A percentile compares a stretch with the other conserved stretches of the same genome.
Evolutionary conservation across 2,329 filamentous ascomycete genomes (phyloP).

Genomic region (Botrytis squamosa): DNA sequence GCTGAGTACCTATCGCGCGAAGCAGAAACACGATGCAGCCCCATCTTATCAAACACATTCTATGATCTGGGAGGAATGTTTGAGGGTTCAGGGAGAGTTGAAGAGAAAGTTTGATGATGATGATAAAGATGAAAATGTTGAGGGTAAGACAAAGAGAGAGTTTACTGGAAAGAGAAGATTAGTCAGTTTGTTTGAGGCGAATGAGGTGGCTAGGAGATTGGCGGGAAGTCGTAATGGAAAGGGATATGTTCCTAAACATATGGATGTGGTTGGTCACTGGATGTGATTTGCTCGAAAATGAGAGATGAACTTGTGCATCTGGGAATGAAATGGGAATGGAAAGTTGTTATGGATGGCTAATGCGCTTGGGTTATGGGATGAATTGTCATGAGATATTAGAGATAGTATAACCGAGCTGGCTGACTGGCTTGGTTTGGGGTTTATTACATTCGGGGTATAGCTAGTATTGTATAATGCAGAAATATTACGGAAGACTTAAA

Average conservation of each 20-base stretch:
- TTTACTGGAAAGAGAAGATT: conserved; percentile 48
- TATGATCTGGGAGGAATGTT: conserved; percentile 17
- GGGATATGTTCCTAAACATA: too few relatives aligned
- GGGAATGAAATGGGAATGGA: not conserved
- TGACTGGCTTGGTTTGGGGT: not conserved
- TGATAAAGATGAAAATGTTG: conserved; percentile 21
- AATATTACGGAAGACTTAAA: too few relatives aligned
- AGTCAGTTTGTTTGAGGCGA: conserved; percentile 58
- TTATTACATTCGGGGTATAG: not conserved
- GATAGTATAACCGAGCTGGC: not conserved
- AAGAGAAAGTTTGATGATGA: conserved; percentile 16
- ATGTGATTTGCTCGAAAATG: not conserved
- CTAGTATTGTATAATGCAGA: not conserved
- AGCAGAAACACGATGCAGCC: not conserved
- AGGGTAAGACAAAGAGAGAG: conserved; percentile 30
- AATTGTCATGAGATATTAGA: not conserved
- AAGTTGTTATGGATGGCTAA: not conserved
- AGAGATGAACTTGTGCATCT: not conserved
- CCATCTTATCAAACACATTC: not conserved
- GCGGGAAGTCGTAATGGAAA: conserved; percentile 11
- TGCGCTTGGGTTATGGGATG: not conserved
- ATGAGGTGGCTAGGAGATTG: conserved; percentile 55
- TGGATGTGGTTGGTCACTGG: conserved; percentile 5
- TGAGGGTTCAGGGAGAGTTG: conserved; percentile 15
- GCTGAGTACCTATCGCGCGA: not conserved